These are phyloP conservation scores for Sporisorium exsertum DNA, from an alignment of 1,284 basidiomycete species.

Conservation along the genomic window DNA sequence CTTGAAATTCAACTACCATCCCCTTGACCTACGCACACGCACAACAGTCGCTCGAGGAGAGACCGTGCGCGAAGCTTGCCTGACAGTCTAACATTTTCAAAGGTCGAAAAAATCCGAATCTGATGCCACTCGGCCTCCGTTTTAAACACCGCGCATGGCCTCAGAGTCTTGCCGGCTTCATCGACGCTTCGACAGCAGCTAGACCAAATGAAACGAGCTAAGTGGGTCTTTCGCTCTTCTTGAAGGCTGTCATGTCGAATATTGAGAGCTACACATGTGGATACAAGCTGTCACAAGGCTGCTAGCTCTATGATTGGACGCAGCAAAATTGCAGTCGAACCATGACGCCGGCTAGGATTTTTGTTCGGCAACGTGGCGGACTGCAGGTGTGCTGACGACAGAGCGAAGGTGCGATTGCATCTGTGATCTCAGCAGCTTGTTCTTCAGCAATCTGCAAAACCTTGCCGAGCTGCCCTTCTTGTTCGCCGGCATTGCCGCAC, in stretches of 20 bases:
- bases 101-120: neutral
- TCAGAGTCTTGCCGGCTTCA: neutral
- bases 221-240: neutral
- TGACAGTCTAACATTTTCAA: neutral
- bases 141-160: neutral
- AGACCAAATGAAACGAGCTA: neutral
- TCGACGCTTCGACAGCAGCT: neutral
- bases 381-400: neutral
- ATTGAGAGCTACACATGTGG: too few relatives aligned
- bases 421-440: neutral
- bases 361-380: neutral
- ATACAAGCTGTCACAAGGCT: neutral
- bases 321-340: neutral
- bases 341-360: neutral
- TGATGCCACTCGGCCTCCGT: neutral
- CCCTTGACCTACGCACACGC: too few relatives aligned
- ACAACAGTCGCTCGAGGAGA: too few relatives aligned
- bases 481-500: neutral
- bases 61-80: neutral
- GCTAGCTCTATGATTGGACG: neutral
- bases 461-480: neutral
- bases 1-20: too few relatives aligned
- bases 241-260: neutral
- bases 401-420: constrained; percentile 1
- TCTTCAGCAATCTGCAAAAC: neutral